A percentile compares a stretch with the other conserved stretches of the same genome.
Conservation (phyloP, 805 yeast genomes). For the Wickerhamomyces xylosicus region DNA sequence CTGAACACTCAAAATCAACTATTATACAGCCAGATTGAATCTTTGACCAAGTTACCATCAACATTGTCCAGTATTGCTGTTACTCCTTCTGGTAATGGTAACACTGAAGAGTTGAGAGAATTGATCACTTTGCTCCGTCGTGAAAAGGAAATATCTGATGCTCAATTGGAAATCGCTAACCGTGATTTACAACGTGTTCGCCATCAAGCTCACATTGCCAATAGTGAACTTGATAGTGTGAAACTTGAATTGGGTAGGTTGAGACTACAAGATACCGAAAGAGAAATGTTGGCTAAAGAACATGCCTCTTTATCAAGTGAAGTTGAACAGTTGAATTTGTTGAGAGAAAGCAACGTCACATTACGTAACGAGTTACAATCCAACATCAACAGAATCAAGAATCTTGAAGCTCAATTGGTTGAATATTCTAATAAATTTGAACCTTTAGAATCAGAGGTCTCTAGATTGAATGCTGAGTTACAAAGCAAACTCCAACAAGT, state of each 20-base stretch:
- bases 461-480: constrained; percentile 27
- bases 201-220: constrained; percentile 36
- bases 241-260: constrained; percentile 34
- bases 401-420: constrained; percentile 31
- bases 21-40: constrained; percentile 58
- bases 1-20: constrained; percentile 58
- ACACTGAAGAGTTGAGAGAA: constrained; percentile 31
- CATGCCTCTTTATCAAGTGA: constrained; percentile 40
- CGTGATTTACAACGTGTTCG: constrained; percentile 47
- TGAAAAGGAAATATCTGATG: constrained; percentile 63
- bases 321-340: constrained; percentile 48
- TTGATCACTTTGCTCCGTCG: constrained; percentile 55
- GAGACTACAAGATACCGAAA: constrained; percentile 23
- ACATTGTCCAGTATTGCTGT: background rate
- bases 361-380: constrained; percentile 41
- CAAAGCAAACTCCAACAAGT: constrained; percentile 42
- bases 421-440: constrained; percentile 24
- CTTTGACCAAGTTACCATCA: constrained; percentile 13
- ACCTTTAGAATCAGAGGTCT: constrained; percentile 33
- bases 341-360: constrained; percentile 60
- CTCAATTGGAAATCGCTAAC: constrained; percentile 39
- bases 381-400: constrained; percentile 21
- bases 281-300: constrained; percentile 19
- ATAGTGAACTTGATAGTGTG: constrained; percentile 40
- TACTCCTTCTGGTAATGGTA: constrained; percentile 3